Conservation (phyloP, 202 grass and related monocot genomes). For the Carex arenaria region DNA sequence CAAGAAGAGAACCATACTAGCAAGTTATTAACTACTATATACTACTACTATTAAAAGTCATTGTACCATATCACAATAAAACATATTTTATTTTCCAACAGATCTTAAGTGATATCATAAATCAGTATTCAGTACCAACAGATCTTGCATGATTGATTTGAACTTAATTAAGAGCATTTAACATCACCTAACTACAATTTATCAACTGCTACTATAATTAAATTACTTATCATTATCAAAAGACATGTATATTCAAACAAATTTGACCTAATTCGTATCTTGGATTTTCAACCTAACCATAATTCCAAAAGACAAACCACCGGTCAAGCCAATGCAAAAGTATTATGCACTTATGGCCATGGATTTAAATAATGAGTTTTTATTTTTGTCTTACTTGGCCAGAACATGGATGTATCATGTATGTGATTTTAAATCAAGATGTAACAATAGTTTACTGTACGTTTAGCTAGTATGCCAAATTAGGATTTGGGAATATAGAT, state of each 20-base stretch:
- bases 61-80: background rate
- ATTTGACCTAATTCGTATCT: background rate
- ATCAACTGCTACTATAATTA: background rate
- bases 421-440: constrained; percentile 1
- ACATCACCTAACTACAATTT: background rate
- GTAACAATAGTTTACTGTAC: background rate
- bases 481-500: background rate
- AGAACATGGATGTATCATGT: background rate
- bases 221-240: background rate
- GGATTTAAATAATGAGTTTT: background rate
- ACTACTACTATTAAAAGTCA: background rate
- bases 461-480: background rate
- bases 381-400: background rate
- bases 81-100: background rate
- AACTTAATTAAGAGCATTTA: background rate
- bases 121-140: background rate
- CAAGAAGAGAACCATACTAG: background rate
- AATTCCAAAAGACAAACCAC: constrained; percentile 1
- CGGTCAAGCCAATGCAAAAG: constrained; percentile 1
- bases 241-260: background rate
- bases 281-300: constrained; percentile 1
- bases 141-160: background rate
- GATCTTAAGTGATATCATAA: background rate
- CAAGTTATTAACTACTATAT: background rate
- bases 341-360: background rate